Base-by-base conservation (phyloP, 139 green algal species). In the Micractinium sp. region DNA sequence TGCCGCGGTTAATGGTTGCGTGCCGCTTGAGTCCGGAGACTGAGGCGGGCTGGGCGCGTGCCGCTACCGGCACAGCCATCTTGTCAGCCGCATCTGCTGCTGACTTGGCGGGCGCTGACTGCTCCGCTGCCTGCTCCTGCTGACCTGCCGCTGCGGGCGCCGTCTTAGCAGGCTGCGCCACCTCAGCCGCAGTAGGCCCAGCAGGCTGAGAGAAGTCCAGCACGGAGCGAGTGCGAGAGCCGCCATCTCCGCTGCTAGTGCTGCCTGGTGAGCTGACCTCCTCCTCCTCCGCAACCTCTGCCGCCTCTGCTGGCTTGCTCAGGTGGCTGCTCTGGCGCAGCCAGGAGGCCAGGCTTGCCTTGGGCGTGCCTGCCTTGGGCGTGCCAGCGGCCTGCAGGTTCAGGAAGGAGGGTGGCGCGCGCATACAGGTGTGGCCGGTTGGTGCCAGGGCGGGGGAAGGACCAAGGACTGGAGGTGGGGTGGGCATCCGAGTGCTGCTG, bases 301-400 rank as follows among this genome's bases (percentile, higher is more conserved):
- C 47, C 9, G 47, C 47, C 47, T 56, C 77, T 23, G 23, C 38
- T 12, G 77, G 77, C 77, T 82, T 82, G 77, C 77, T 82, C 36
- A 82, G 77, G 77, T 82, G 77, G 38, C 38, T 35, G 7, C 38
- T 61, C 77, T 61, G 41, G 38, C 77, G 77, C 38, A 82, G 77
- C 77, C 77, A 82, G 23, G 36, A 61, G 77, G 77, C 77, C 35
- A 82, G 77, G 77, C 77, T 36, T 15, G 35, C 75, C 35, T 25
- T 82, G 0, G 77, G 77, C 38, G 38, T 19, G 0, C 38, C 20
- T 12, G 77, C 77, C 38, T 77, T n/a, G 31, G 31, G 71, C 71
- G 35, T 18, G 71, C 14, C 31, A 77, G 35, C 31, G 1, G 0
- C 14, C 15, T n/a, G 31, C 31, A 39, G 3, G 31, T 38, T 18